Conservation (phyloP, 1,284 basidiomycete genomes). For the Rhodofomes roseus region DNA sequence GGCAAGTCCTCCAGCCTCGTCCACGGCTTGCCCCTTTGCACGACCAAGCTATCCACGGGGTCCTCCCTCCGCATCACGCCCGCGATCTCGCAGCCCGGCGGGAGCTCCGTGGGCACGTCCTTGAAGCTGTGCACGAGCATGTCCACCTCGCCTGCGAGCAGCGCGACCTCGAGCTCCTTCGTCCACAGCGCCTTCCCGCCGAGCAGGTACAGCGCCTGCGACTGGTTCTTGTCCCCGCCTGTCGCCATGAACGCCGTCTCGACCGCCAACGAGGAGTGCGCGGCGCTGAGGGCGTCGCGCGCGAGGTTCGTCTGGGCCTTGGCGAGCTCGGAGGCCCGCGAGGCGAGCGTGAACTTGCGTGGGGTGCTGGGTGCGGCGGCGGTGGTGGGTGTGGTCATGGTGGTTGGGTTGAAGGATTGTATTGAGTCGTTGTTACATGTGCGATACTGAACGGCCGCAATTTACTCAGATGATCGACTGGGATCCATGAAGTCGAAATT, state of each 20-base stretch:
- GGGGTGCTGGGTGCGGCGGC: neutral
- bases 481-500: too few relatives aligned
- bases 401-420: too few relatives aligned
- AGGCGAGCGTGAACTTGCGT: conserved; percentile 66
- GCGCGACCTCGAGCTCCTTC: conserved; percentile 87
- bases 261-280: conserved; percentile 50
- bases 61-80: conserved; percentile 88
- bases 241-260: conserved; percentile 85
- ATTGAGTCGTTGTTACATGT: too few relatives aligned
- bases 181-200: conserved; percentile 93
- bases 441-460: too few relatives aligned
- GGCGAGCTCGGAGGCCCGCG: conserved; percentile 82
- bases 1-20: conserved; percentile 83
- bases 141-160: conserved; percentile 75
- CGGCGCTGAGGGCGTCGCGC: conserved; percentile 49
- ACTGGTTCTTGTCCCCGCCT: conserved; percentile 90
- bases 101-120: conserved; percentile 89
- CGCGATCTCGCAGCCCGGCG: conserved; percentile 82
- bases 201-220: conserved; percentile 74
- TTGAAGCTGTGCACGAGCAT: conserved; percentile 94
- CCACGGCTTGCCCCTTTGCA: conserved; percentile 76
- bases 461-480: too few relatives aligned
- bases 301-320: conserved; percentile 84
- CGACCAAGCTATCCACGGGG: conserved; percentile 86
- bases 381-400: neutral